These are phyloP conservation scores for Trichoderma sp. DNA, from an alignment of 2,329 filamentous ascomycete genomes.

Conservation along the genomic window DNA sequence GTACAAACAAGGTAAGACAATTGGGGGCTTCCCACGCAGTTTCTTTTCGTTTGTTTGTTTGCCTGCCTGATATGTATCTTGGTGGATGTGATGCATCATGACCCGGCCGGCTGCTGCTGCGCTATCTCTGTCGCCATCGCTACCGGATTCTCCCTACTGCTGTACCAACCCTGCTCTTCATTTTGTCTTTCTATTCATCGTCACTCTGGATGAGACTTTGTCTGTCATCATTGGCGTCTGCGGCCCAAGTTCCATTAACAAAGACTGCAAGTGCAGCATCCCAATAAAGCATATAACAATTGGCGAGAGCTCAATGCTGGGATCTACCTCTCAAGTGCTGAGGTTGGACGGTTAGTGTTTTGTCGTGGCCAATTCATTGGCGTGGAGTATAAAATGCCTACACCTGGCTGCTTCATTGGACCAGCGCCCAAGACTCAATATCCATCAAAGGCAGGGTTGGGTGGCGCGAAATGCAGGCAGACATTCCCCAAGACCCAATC, in stretches of 20 bases:
- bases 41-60: neutral
- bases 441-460: neutral
- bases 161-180: neutral
- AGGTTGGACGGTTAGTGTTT: neutral
- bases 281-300: neutral
- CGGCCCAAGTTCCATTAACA: neutral
- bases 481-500: neutral
- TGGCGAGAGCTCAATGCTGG: neutral
- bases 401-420: neutral
- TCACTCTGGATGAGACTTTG: neutral
- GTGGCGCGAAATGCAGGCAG: conserved; percentile 7
- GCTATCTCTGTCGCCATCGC: neutral
- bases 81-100: neutral
- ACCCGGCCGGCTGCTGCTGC: neutral
- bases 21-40: neutral
- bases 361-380: neutral
- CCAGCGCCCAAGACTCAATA: neutral
- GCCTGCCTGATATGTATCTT: neutral
- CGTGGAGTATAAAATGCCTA: neutral
- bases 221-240: neutral
- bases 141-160: neutral
- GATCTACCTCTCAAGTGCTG: neutral
- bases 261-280: neutral
- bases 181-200: neutral
- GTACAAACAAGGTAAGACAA: neutral